Evolutionary conservation across 2,329 filamentous ascomycete species (phyloP), one percentile per base, ranked within the genome.

Genomic region (Cryphonectria carpinicola): DNA sequence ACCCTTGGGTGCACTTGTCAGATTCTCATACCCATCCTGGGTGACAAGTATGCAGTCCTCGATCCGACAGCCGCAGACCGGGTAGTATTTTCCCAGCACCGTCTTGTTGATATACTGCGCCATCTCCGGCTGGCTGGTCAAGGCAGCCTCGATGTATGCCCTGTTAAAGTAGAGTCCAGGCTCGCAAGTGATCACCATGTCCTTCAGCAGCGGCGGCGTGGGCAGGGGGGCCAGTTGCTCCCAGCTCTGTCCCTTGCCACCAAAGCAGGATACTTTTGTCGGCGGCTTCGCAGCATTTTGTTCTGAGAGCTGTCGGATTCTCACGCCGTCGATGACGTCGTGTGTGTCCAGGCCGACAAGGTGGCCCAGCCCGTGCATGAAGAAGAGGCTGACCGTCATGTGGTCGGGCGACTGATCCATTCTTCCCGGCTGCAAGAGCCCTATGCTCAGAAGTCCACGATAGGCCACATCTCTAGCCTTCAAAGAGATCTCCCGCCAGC

Each of bases 11-110:
- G 92, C 92, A 1, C 87, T 86, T 1, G 94, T 97, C 78, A 98
- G 78, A 78, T 97, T 97, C 81, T 98, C 94, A 76, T 89, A 90
- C 0, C 95, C 94, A 35, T 88, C 84, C 72, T 91, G 85, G 1
- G 92, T 96, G 64, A 98, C 90, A 32, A 96, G 84, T 54, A 98
- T 87, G 79, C 95, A 93, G 78, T 98, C 94, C 82, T 99, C 96
- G 72, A 98, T 97, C 63, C 96, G 88, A 37, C 97, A 94, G 46
- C 96, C 96, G 22, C 95, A 96, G 0, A 98, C 91, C 37, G 82
- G 83, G 84, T 93, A 95, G 79, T 92, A 95, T 73, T 82, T 83
- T 72, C 90, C 88, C 65, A 96, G 81, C 6, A 91, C 86, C 6
- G 85, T 83, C 74, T 83, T 82, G 80, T 95, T 86, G 76, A 96